Conservation (phyloP, 1,284 basidiomycete genomes). For the Apiotrichum porosum region DNA sequence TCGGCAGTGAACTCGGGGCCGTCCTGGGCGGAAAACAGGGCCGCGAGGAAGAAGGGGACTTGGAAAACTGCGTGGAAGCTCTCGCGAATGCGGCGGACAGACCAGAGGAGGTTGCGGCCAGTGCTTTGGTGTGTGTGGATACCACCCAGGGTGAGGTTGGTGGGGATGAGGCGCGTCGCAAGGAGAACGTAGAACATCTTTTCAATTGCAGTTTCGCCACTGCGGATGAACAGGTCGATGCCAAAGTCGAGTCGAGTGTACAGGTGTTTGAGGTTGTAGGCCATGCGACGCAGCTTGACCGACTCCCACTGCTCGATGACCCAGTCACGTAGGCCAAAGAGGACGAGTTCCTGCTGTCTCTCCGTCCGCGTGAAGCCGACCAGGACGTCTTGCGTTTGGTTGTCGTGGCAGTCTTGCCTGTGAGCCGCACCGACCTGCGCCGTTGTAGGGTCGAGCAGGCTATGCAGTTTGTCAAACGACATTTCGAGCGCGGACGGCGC, state of each 20-base stretch:
- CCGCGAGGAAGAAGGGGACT: conserved; percentile 48
- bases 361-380: conserved; percentile 66
- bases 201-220: background rate
- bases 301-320: background rate
- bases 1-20: too few relatives aligned
- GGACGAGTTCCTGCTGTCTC: conserved; percentile 42
- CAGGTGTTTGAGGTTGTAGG: background rate
- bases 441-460: background rate
- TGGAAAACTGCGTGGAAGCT: conserved; percentile 47
- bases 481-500: background rate
- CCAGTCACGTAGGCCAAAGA: background rate
- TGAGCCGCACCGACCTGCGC: background rate
- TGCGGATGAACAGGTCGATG: too few relatives aligned
- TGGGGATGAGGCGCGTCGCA: background rate
- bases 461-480: too few relatives aligned
- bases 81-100: background rate
- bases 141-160: background rate
- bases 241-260: too few relatives aligned
- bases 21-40: conserved; percentile 59
- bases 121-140: conserved; percentile 62
- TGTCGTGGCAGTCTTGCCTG: background rate
- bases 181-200: background rate
- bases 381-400: conserved; percentile 41
- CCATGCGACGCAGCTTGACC: background rate
- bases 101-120: conserved; percentile 67